These are phyloP conservation scores for Obba rivulosa DNA, from an alignment of 768 basidiomycete species.

Conservation along the genomic window DNA sequence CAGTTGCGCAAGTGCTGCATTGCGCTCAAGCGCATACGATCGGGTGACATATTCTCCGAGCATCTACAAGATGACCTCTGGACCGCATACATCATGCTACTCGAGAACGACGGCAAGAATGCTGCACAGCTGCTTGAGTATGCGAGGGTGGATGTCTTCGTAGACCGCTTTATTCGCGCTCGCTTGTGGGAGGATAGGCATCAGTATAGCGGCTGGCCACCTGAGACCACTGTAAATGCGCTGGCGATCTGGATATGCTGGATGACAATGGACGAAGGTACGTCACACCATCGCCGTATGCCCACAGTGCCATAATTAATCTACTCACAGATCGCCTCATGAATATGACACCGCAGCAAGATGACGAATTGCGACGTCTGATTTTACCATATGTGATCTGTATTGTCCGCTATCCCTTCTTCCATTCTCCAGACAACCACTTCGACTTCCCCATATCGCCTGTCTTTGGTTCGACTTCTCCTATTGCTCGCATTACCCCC, in stretches of 20 bases:
- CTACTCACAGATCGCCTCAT: slow-evolving; percentile 12
- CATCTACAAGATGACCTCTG: slow-evolving; percentile 36
- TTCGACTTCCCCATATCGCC: slow-evolving; percentile 45
- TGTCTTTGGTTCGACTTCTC: slow-evolving; percentile 13
- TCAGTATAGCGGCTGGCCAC: slow-evolving; percentile 48
- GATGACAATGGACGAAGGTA: slow-evolving; percentile 51
- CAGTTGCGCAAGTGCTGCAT: slow-evolving; percentile 36
- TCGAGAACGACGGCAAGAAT: slow-evolving; percentile 68
- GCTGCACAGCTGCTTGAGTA: slow-evolving; percentile 36
- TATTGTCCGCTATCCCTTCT: slow-evolving; percentile 42
- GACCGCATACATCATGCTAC: slow-evolving; percentile 47
- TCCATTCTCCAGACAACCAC: slow-evolving; percentile 57
- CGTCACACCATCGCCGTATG: slow-evolving; percentile 13
- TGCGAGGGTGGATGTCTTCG: slow-evolving; percentile 43
- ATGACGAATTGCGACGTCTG: slow-evolving; percentile 24
- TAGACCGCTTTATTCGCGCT: slow-evolving; percentile 38
- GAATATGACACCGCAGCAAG: slow-evolving; percentile 16
- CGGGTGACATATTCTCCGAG: slow-evolving; percentile 23
- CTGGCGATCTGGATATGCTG: slow-evolving; percentile 64
- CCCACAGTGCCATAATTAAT: neutral
- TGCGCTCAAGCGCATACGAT: slow-evolving; percentile 26
- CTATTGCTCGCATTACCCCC: slow-evolving; percentile 27
- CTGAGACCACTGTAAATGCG: slow-evolving; percentile 41
- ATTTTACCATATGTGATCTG: slow-evolving; percentile 43
- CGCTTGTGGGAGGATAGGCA: slow-evolving; percentile 38